Evolutionary conservation across 441 rosid genomes (phyloP).

Genomic region (Codiaeum variegatum): DNA sequence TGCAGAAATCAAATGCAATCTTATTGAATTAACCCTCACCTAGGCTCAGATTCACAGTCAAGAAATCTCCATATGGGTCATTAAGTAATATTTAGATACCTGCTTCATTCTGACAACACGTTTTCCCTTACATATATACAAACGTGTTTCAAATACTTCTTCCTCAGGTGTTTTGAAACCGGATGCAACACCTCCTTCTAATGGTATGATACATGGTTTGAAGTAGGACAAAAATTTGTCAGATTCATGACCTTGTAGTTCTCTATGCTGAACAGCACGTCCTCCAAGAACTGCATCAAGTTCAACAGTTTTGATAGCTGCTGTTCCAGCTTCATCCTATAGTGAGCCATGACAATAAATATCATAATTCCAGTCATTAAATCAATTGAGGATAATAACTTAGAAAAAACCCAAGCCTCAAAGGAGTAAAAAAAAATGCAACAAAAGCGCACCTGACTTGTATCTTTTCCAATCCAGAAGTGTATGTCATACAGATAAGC

Average conservation of each 20-base stretch:
- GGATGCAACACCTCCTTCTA: constrained; percentile 89
- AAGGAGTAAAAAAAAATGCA: constrained; percentile 7
- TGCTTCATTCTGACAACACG: too few species aligned
- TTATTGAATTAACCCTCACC: too few species aligned
- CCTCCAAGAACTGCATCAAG: constrained; percentile 97
- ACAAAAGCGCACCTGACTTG: constrained; percentile 70
- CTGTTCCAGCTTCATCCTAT: constrained; percentile 96
- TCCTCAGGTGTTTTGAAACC: constrained; percentile 83
- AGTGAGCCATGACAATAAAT: too few species aligned
- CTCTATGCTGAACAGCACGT: constrained; percentile 96
- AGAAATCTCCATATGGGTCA: too few species aligned
- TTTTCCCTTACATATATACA: constrained; percentile 91
- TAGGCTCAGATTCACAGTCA: too few species aligned
- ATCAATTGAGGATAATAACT: too few species aligned
- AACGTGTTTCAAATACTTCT: constrained; percentile 71
- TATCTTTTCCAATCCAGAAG: constrained; percentile 98
- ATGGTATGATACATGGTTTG: constrained; percentile 95
- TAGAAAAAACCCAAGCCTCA: constrained; percentile 23
- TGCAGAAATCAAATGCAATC: too few species aligned
- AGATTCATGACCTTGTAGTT: constrained; percentile 93
- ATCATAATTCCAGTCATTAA: too few species aligned
- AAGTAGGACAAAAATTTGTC: constrained; percentile 93
- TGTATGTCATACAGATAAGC: constrained; percentile 85
- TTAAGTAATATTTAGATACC: too few species aligned
- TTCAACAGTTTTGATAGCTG: constrained; percentile 84